These are phyloP conservation scores for Thielaviopsis musarum DNA, from an alignment of 2,329 filamentous ascomycete genomes.

Conservation along the genomic window DNA sequence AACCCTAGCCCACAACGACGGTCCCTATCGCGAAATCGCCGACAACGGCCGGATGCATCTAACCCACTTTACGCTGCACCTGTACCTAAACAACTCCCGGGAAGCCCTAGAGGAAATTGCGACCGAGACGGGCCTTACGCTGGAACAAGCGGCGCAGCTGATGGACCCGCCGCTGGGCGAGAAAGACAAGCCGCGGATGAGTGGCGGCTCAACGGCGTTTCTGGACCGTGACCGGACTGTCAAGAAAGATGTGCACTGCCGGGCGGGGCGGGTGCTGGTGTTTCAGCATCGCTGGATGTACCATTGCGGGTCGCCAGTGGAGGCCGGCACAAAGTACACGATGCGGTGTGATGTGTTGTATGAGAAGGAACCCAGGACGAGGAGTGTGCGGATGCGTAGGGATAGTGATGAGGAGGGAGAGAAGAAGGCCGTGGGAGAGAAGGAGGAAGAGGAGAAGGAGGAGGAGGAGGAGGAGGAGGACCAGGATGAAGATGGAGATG, in stretches of 20 bases:
- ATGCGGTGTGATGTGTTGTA: constrained; percentile 38
- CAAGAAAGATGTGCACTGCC: constrained; percentile 36
- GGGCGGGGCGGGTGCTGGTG: constrained; percentile 39
- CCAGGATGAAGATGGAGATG: not conserved
- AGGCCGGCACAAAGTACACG: constrained; percentile 36
- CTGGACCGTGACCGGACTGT: constrained; percentile 26
- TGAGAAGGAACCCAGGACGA: not conserved
- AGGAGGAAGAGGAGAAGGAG: no score
- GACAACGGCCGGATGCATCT: not conserved
- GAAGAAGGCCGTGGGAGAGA: no score
- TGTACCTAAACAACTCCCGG: constrained; percentile 19
- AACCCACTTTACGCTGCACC: constrained; percentile 4
- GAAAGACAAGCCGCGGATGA: constrained; percentile 15
- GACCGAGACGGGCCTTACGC: constrained; percentile 13
- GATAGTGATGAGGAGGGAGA: no score
- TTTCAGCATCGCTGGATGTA: constrained; percentile 37
- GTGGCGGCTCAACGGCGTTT: constrained; percentile 40
- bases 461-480: not conserved
- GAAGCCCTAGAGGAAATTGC: not conserved
- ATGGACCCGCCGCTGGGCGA: not conserved
- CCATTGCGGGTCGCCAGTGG: constrained; percentile 38
- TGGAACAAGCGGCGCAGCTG: constrained; percentile 4
- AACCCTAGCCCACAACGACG: constrained; percentile 47
- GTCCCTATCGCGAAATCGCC: constrained; percentile 26
- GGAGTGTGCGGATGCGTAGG: no score